Percentiles rank a stretch among this genome's conserved stretches.
These are phyloP conservation scores for Aciculosporium take DNA, from an alignment of 2,329 filamentous ascomycete species.

Conservation along the genomic window DNA sequence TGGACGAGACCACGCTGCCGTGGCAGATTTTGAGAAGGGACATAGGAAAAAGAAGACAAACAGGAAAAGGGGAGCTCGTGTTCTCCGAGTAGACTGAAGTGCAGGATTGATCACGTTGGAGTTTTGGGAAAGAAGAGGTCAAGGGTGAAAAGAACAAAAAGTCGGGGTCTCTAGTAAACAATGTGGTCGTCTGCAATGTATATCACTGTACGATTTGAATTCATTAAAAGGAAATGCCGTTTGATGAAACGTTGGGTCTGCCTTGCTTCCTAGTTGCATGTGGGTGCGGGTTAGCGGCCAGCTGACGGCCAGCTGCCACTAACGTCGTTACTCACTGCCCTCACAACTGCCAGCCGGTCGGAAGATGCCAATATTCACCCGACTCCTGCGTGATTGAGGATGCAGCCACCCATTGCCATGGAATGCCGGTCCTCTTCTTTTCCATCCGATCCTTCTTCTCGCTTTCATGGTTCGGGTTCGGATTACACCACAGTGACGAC, in stretches of 20 bases:
- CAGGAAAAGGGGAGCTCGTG: conserved; percentile 59
- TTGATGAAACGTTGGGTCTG: not conserved
- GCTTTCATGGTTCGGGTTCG: not conserved
- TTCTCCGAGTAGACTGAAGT: conserved; percentile 55
- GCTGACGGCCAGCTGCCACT: conserved; percentile 1
- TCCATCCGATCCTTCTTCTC: not conserved
- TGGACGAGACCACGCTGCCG: conserved; percentile 67
- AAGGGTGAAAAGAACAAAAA: conserved; percentile 7
- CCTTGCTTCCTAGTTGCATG: not conserved
- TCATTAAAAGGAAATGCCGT: conserved; percentile 4
- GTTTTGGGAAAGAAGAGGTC: conserved; percentile 9
- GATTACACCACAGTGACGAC: not conserved
- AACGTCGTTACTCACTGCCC: not conserved
- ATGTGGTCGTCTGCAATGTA: conserved; percentile 20
- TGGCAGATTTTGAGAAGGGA: conserved; percentile 58
- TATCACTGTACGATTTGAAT: conserved; percentile 22
- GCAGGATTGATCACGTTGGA: not conserved
- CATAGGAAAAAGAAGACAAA: conserved; percentile 69
- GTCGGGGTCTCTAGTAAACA: not conserved
- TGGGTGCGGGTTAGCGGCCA: not conserved
- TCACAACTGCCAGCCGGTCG: not conserved
- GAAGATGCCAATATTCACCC: not conserved
- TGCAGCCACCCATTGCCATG: not conserved
- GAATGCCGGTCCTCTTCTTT: not conserved
- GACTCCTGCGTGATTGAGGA: not conserved